Evolutionary conservation across 2,329 filamentous ascomycete species (phyloP), one percentile per base, ranked within the genome.

Genomic region (Ceratocystis diversiconidia): DNA sequence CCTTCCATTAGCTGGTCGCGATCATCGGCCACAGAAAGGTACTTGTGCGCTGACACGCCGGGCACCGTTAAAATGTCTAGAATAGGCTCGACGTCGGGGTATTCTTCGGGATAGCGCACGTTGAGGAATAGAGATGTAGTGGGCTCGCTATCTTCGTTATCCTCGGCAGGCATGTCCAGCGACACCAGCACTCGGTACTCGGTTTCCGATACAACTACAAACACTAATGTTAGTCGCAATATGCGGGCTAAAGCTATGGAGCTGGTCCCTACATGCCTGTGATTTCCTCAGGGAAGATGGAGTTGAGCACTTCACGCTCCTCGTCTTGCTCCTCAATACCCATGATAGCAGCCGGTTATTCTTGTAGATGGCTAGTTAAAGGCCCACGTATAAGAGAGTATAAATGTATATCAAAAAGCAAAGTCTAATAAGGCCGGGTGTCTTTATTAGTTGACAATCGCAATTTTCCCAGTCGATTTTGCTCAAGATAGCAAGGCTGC

Each of bases 251-350:
- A 52, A 52, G n/a, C n/a, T 8, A 25, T 44, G 25, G 8, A 10
- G 22, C 19, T 59, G 7, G 19, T 15, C 12, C 3, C 44, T 36
- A 69, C 75, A 61, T 72, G 92, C 91, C 88, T 82, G 87, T 92
- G 71, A 99, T 96, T 78, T 99, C 94, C 68, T 99, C 92, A 1
- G 94, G 91, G 71, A 97, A 99, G 73, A 99, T 99, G 68, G 92
- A 96, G 73, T 95, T 90, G 74, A 99, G 90, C 71, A 99, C 92
- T 76, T 99, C 94, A 68, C 92, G 87, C 82, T 99, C 94, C 78
- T 99, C 94, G 70, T 86, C 78, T 76, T 99, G 94, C 68, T 99
- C 94, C 80, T 97, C 92, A 74, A 78, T 81, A 62, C 84, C 84
- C 85, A 87, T 86, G 43, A 50, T 67, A 32, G 59, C 55, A 30